Percentiles rank a stretch among this genome's conserved stretches.
Conservation (phyloP, 2,329 filamentous ascomycete genomes). For the Escovopsis weberi region DNA sequence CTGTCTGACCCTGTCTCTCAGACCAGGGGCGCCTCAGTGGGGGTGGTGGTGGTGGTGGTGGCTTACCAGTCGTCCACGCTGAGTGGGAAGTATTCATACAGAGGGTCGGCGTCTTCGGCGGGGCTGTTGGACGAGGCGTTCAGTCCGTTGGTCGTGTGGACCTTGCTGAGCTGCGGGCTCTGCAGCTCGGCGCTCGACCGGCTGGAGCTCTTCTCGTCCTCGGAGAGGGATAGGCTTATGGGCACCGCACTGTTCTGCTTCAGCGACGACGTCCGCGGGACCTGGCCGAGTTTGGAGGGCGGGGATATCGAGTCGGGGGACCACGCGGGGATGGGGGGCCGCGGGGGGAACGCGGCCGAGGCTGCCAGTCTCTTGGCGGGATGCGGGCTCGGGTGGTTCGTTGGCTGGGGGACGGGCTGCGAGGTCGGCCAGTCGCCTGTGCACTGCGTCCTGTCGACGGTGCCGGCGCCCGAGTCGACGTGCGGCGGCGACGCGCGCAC, state of each 20-base stretch:
- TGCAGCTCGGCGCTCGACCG: conserved; percentile 34
- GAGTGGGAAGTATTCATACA: conserved; percentile 92
- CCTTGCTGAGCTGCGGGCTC: conserved; percentile 34
- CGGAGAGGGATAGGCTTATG: conserved; percentile 42
- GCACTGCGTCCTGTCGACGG: conserved; percentile 16
- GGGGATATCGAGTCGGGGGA: conserved; percentile 18
- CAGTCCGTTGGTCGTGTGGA: conserved; percentile 18
- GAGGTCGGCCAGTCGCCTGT: conserved; percentile 30
- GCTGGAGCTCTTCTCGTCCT: conserved; percentile 45
- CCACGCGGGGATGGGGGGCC: conserved; percentile 41
- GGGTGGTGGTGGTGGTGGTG: background rate
- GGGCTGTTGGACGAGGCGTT: conserved; percentile 39
- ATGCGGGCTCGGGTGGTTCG: conserved; percentile 25
- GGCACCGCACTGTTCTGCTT: conserved; percentile 21
- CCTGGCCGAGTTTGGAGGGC: conserved; percentile 8
- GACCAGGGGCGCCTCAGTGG: no score
- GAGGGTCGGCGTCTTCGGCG: conserved; percentile 62
- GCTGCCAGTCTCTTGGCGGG: conserved; percentile 38
- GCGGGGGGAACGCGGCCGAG: conserved; percentile 19
- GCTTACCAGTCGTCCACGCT: conserved; percentile 71
- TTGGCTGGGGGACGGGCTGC: conserved; percentile 19
- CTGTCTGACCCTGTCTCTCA: no score
- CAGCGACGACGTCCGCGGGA: conserved; percentile 10
- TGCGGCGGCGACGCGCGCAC: conserved; percentile 12
- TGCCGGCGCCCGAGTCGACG: background rate